Base-by-base conservation (phyloP, 257 asterid genomes). In the Petunia secreta region DNA sequence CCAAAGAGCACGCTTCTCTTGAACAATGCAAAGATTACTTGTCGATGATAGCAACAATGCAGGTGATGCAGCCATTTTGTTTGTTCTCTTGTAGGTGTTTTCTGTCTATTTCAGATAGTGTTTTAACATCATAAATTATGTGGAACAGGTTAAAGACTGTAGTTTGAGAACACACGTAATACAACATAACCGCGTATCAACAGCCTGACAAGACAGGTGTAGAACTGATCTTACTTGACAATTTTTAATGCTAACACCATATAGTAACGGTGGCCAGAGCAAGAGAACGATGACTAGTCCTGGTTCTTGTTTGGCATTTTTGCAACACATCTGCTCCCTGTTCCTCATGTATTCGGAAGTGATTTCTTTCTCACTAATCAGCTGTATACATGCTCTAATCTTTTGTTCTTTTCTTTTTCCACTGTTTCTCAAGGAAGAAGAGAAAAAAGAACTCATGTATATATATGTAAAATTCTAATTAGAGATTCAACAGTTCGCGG, bases 151-250 rank as follows among this genome's bases (percentile, higher is more conserved):
- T 63, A 92, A 91, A 82, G 96, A 90, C 83, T 89, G 89, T 85
- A 94, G 95, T 81, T 82, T 94, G 90, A 89, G 94, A 85, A 90
- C 98, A 59, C 97, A 94, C 63, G 81, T 93, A 71, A 83, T 94
- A 83, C 97, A 91, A 87, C 89, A 78, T 88, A 85, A 84, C 88
- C 91, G 91, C 81, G 86, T 86, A 87, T 63, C 89, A 83, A 84
- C 87, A 87, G 85, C 89, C 82, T 85, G 90, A 89, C 89, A 52
- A 78, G 83, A 85, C 81, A 48, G 69, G 73, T 53, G 86, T 83
- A 83, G 90, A 86, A 87, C 89, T 87, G 90, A 88, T 84, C 67
- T 69, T 83, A 84, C 63, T 83, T 85, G 88, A 89, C 74, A 84
- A 48, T 79, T 85, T 80, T 78, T 79, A 81, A 74, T 86, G 90